Conservation (phyloP, 441 rosid genomes). For the Populus hybrid region DNA sequence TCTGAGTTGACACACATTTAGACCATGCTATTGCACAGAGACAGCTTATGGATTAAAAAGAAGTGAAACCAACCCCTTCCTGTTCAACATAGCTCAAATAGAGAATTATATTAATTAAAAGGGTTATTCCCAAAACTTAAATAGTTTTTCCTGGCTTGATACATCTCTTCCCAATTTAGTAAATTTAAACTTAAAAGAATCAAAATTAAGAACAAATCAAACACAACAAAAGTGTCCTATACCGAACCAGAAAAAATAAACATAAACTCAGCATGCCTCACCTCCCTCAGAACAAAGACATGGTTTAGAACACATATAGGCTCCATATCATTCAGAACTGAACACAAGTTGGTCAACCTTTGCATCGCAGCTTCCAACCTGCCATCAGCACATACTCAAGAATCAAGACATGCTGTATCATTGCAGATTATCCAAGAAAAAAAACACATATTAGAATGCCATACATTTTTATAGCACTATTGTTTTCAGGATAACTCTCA, state of each 20-base stretch:
- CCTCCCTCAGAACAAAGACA: slow-evolving; percentile 98
- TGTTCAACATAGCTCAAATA: background rate
- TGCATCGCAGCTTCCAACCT: slow-evolving; percentile 99
- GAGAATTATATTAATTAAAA: background rate
- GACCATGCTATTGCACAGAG: background rate
- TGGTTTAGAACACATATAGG: slow-evolving; percentile 98
- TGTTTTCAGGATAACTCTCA: slow-evolving; percentile 95
- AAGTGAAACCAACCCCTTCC: background rate
- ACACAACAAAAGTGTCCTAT: background rate
- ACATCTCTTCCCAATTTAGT: background rate
- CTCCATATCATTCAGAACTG: slow-evolving; percentile 97
- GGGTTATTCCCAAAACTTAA: background rate
- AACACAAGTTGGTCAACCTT: slow-evolving; percentile 93
- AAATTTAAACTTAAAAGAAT: background rate
- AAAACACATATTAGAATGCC: slow-evolving; percentile 12
- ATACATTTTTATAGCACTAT: slow-evolving; percentile 88
- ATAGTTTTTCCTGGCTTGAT: background rate
- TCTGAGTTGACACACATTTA: background rate
- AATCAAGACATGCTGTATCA: slow-evolving; percentile 9
- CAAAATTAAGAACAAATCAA: background rate
- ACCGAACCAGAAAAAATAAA: background rate
- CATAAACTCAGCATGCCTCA: slow-evolving; percentile 28
- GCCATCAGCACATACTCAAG: slow-evolving; percentile 27
- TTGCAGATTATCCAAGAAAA: slow-evolving; percentile 13
- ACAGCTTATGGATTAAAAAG: background rate